A percentile compares a stretch with the other conserved stretches of the same genome.
Evolutionary conservation across 176 grass and related monocot species (phyloP).

Genomic region (Aegilops bicornis): DNA sequence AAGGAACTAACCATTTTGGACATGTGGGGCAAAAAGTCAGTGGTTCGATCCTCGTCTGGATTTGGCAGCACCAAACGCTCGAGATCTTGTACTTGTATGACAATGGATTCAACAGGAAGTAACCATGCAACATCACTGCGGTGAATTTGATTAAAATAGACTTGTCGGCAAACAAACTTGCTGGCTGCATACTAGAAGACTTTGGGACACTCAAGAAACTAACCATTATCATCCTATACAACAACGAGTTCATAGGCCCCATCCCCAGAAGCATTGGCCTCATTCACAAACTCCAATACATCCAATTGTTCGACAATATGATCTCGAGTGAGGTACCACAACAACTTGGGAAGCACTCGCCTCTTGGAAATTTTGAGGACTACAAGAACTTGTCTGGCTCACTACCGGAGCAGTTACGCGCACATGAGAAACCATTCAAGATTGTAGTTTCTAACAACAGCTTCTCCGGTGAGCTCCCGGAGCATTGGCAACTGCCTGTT

Average conservation of each 20-base stretch:
- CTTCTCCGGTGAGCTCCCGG: conserved; percentile 35
- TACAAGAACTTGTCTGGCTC: conserved; percentile 36
- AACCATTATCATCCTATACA: conserved; percentile 26
- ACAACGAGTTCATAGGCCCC: conserved; percentile 37
- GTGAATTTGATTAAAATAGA: conserved; percentile 29
- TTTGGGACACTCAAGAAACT: conserved; percentile 42
- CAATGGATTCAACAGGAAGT: conserved; percentile 32
- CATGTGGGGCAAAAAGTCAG: conserved; percentile 11
- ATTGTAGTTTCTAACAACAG: conserved; percentile 34
- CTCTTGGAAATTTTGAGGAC: conserved; percentile 46
- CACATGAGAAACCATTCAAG: conserved; percentile 16
- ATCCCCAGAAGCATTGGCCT: conserved; percentile 49
- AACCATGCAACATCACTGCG: neutral
- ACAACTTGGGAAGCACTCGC: conserved; percentile 51
- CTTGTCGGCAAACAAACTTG: conserved; percentile 45
- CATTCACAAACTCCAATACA: neutral
- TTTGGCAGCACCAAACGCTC: conserved; percentile 43
- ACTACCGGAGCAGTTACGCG: conserved; percentile 38
- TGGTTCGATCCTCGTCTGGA: conserved; percentile 39
- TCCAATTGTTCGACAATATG: conserved; percentile 44
- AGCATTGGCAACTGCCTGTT: conserved; percentile 19
- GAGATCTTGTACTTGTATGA: neutral
- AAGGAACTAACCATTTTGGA: conserved; percentile 24
- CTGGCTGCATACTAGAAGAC: conserved; percentile 30
- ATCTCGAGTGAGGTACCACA: conserved; percentile 42